Evolutionary conservation across 2,329 filamentous ascomycete species (phyloP).

Genomic region (Venturia asperata): DNA sequence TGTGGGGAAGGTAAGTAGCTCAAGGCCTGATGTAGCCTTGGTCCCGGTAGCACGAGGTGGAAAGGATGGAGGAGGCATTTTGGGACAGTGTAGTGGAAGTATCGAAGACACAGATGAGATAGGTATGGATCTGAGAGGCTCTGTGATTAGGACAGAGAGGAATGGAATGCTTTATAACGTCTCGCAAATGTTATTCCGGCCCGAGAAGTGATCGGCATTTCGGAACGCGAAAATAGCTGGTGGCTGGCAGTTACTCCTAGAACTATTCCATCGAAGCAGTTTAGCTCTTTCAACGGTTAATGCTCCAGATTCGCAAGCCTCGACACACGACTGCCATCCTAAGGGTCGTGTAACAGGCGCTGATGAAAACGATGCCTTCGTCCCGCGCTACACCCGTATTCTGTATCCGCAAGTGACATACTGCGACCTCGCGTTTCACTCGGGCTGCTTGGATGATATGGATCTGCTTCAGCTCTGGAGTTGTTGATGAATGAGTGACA

Average conservation of each 20-base stretch:
- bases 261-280: no score
- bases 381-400: background rate
- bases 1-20: conserved; percentile 7
- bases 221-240: background rate
- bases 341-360: background rate
- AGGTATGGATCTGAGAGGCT: background rate
- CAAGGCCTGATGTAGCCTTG: conserved; percentile 7
- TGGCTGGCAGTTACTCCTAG: background rate
- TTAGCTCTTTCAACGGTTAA: no score
- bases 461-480: background rate
- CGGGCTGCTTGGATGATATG: background rate
- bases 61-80: conserved; percentile 8
- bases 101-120: background rate
- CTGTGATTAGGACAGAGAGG: background rate
- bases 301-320: no score
- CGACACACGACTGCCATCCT: background rate
- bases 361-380: background rate
- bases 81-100: background rate
- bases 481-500: background rate
- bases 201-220: background rate
- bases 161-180: background rate
- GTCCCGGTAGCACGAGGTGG: conserved; percentile 12
- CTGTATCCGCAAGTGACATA: background rate
- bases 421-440: background rate
- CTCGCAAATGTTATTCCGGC: background rate